Conservation (phyloP, 495 filamentous ascomycete species). For the Neurospora sp. region DNA sequence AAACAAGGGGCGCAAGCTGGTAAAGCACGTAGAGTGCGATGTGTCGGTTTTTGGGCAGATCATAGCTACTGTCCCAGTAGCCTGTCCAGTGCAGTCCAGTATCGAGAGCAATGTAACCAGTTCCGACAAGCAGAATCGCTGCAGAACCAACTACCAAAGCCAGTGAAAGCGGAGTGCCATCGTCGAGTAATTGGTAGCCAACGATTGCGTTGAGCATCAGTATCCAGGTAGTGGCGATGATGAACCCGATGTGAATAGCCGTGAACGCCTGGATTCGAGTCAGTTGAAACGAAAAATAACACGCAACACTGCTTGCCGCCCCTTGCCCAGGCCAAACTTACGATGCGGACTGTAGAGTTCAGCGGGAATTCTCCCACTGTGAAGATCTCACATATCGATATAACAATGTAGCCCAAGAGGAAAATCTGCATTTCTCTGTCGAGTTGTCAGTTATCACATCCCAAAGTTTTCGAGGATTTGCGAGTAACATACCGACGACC, state of each 20-base stretch:
- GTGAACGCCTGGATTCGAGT: slow-evolving; percentile 60
- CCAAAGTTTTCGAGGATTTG: neutral
- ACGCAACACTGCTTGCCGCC: slow-evolving; percentile 3
- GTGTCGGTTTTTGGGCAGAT: slow-evolving; percentile 48
- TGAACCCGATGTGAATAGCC: slow-evolving; percentile 84
- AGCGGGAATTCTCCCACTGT: slow-evolving; percentile 84
- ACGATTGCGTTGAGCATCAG: slow-evolving; percentile 87
- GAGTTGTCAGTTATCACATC: slow-evolving; percentile 13
- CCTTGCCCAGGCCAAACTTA: slow-evolving; percentile 37
- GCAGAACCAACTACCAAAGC: slow-evolving; percentile 65
- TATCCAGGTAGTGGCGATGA: slow-evolving; percentile 81
- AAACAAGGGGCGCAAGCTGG: slow-evolving; percentile 82
- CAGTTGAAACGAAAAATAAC: slow-evolving; percentile 8
- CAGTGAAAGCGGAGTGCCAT: slow-evolving; percentile 78
- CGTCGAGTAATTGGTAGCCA: slow-evolving; percentile 87
- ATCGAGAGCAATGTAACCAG: slow-evolving; percentile 91
- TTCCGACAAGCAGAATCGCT: slow-evolving; percentile 68
- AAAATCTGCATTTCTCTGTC: slow-evolving; percentile 93
- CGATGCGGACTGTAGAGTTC: slow-evolving; percentile 51
- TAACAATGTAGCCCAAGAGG: slow-evolving; percentile 74
- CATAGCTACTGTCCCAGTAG: slow-evolving; percentile 54
- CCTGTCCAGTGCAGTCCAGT: slow-evolving; percentile 81
- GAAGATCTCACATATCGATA: slow-evolving; percentile 94
- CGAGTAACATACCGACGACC: slow-evolving; percentile 62
- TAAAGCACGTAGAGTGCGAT: slow-evolving; percentile 91